A percentile compares a stretch with the other conserved stretches of the same genome.
phyloP scores from a whole-genome alignment of 2,329 filamentous ascomycete species.

The Tricladium varicosporioides region DNA sequence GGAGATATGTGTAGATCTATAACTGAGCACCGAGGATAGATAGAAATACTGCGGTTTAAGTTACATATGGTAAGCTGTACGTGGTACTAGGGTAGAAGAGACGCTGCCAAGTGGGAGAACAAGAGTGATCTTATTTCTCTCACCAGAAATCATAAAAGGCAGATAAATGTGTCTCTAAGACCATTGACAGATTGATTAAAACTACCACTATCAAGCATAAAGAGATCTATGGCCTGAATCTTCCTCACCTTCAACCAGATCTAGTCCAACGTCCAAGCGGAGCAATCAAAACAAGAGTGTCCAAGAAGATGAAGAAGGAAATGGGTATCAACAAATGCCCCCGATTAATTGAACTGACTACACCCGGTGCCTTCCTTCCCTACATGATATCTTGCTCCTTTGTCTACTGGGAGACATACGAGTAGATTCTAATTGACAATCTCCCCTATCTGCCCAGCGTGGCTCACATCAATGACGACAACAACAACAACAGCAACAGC shows the following conservation, averaged over 20 bases:
- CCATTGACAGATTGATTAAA: no score
- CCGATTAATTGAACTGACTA: constrained; percentile 2
- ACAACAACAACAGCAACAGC: background rate
- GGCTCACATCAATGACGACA: no score
- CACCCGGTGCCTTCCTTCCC: background rate
- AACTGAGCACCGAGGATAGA: no score
- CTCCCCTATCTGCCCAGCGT: background rate
- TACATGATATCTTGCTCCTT: background rate
- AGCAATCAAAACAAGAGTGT: background rate
- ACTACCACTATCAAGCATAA: no score
- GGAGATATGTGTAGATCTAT: no score
- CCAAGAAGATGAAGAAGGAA: background rate
- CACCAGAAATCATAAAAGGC: no score
- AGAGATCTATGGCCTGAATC: background rate
- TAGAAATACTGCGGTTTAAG: no score
- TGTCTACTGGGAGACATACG: background rate
- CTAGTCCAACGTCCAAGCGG: background rate
- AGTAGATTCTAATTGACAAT: background rate
- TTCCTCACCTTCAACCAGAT: background rate
- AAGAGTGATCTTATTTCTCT: no score
- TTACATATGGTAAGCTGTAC: no score
- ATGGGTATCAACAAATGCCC: constrained; percentile 7
- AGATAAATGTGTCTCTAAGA: no score
- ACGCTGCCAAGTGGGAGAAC: no score
- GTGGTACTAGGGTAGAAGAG: no score